Evolutionary conservation across 129 eudicot genomes (phyloP).

Genomic region (Flaveria sonorensis): DNA sequence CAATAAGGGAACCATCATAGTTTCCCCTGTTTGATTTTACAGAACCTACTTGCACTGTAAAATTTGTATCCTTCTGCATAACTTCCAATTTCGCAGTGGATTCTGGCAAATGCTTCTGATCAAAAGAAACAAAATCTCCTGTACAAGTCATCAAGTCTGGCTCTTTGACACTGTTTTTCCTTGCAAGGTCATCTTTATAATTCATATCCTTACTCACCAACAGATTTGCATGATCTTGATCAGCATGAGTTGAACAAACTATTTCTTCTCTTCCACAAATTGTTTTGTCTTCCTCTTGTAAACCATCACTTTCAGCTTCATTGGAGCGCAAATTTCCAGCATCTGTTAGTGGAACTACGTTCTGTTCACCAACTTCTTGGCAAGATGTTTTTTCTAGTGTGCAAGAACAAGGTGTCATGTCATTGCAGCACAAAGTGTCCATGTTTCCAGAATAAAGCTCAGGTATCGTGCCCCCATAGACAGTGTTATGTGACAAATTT

Average conservation of each 20-base stretch:
- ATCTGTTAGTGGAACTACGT: slow-evolving; percentile 23
- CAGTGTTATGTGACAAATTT: slow-evolving; percentile 6
- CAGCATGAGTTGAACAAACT: slow-evolving; percentile 21
- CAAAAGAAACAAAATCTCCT: slow-evolving; percentile 27
- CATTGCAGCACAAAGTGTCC: slow-evolving; percentile 22
- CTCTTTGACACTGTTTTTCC: slow-evolving; percentile 13
- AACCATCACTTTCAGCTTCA: slow-evolving; percentile 30
- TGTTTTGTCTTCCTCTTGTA: slow-evolving; percentile 28
- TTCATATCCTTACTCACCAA: slow-evolving; percentile 22
- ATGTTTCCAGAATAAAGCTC: slow-evolving; percentile 2
- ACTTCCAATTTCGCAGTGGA: slow-evolving; percentile 24
- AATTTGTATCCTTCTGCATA: slow-evolving; percentile 34
- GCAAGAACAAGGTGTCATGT: slow-evolving; percentile 19
- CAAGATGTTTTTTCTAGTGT: slow-evolving; percentile 17
- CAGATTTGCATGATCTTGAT: slow-evolving; percentile 24
- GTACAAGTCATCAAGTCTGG: slow-evolving; percentile 24
- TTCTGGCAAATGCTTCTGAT: slow-evolving; percentile 35
- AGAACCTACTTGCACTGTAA: slow-evolving; percentile 20
- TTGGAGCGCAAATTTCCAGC: slow-evolving; percentile 25
- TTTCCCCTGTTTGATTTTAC: slow-evolving; percentile 34
- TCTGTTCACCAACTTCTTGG: slow-evolving; percentile 36
- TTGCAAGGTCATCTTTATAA: slow-evolving; percentile 24
- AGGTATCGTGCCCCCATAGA: slow-evolving; percentile 17
- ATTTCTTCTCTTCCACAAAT: slow-evolving; percentile 32
- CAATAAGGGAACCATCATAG: slow-evolving; percentile 19